Base-by-base conservation (phyloP, 225 moss, liverwort and hornwort genomes). In the Marchantia polymorpha region DNA sequence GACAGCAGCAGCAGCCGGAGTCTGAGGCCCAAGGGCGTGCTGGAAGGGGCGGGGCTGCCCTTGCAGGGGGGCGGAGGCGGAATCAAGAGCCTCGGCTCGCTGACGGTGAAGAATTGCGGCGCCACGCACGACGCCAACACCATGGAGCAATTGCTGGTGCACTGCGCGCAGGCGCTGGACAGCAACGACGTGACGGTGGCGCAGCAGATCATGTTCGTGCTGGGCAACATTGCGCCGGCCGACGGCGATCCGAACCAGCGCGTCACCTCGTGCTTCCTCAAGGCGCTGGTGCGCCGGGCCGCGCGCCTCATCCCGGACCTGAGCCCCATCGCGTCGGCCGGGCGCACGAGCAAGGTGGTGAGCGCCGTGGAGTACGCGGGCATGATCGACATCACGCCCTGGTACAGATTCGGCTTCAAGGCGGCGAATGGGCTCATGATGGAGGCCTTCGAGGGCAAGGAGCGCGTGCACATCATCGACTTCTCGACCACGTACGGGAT, bases 341-440 rank as follows among this genome's bases (percentile, higher is more conserved):
- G 74, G 7, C 81, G 77, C 48, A 79, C 59, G 68, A 85, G 82
- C 81, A 90, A 84, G 73, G 72, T 89, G 51, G 81, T 82, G 53
- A 92, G 90, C 50, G 87, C 83, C 50, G 77, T 90, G 74, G 92
- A 91, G 87, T 90, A 92, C 31, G 92, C 94, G 13, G 90, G 86
- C 23, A 91, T 92, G 76, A 90, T 94, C 2, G 94, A 94, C 22
- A 89, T 91, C 2, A 94, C 91, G 80, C 94, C 94, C 9, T 92
- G 91, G 92, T 92, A 91, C 82, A 86, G 94, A 50, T 94, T 94
- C 8, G 94, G 94, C 8, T 94, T 91, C 89, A 92, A 90, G 63
- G 92, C 91, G 0, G 91, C 94, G 0, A 92, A 94, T 17, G 90
- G 92, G 8, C 91, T 88, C 60, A 86, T 94, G 81, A 68, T 94